Evolutionary conservation across 768 basidiomycete genomes (phyloP), one percentile per base, ranked within the genome.

Genomic region (Termitomyces eurrhizus): DNA sequence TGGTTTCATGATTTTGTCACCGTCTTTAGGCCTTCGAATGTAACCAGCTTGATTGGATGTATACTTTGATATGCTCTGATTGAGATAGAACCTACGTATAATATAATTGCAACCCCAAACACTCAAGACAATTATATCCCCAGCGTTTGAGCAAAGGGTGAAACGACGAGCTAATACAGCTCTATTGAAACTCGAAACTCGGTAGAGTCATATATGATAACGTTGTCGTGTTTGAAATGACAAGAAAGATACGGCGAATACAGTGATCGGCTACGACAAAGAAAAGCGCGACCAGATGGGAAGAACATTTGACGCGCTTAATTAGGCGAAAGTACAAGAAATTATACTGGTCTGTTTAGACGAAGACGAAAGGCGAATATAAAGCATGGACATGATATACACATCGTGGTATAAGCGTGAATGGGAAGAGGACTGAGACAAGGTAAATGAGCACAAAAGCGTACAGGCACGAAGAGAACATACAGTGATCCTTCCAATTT

Each of bases 271-370:
- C 5, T n/a, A 35, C 5, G 35, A 4, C 29, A 29, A 32, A 48
- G 48, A 49, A 52, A 49, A 49, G 45, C 51, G 26, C 60, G 8
- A 26, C 49, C 50, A 54, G 33, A 49, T 16, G 35, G 49, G 9
- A 36, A n/a, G 36, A 14, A 4, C 41, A 36, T 12, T 16, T 11
- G 21, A 46, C 33, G 51, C 45, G 56, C 48, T 54, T 50, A 29
- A 57, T 66, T 66, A 64, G 32, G 6, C 48, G 55, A 29, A 39
- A 65, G 58, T 63, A 67, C 36, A 59, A 55, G 42, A 59, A 41
- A 49, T 21, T 26, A 49, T 46, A 35, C 36, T n/a, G 35, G 48
- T 33, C 33, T 46, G 37, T 59, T 55, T 46, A 57, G 56, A 57
- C 39, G 58, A 62, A 64, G 54, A 14, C 50, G 61, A 64, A 62